Base-by-base conservation (phyloP, 257 asterid genomes). In the Solanum chilense region DNA sequence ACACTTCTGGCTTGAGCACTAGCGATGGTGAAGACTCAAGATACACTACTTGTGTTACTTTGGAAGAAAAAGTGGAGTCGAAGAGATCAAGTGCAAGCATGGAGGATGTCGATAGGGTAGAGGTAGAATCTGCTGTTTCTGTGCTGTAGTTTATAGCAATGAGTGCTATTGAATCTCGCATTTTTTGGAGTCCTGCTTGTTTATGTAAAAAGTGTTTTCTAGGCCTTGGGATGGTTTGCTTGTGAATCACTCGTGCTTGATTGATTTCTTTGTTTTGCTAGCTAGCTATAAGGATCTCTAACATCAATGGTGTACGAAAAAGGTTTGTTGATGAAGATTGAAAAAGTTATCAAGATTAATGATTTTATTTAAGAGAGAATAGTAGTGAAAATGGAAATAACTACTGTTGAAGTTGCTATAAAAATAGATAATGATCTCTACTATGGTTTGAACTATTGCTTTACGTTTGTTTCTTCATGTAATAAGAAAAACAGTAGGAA, bases 21-120 rank as follows among this genome's bases (percentile, higher is more conserved):
- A 93, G 96, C 13, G 95, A 94, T 3, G 98, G 90, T 14, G 98
- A 94, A 87, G 95, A 94, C 29, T 93, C 93, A 0, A 92, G 91
- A 88, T 88, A 89, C 64, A 91, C 35, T 33, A 52, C 89, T 62
- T 58, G 90, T 3, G 74, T 68, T 41, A 74, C 85, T 3, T 29
- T 84, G 16, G 91, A 89, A 44, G 87, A 52, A 12, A 84, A 31
- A 49, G 84, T 80, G 88, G 88, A 87, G 35, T 64, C n/a, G 9
- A 88, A 86, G 37, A 86, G 37, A 77, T n/a, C 47, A 33, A 39
- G 74, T 5, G 85, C 82, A 71, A 80, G 86, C 90, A 62, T 86
- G 73, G 76, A 37, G 41, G 88, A 92, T 27, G 5, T 77, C 13
- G 90, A 88, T 73, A 86, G 88, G 91, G 73, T 41, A 31, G 94